phyloP scores from a whole-genome alignment of 2,329 filamentous ascomycete genomes.

The Monosporascus cannonballus region DNA sequence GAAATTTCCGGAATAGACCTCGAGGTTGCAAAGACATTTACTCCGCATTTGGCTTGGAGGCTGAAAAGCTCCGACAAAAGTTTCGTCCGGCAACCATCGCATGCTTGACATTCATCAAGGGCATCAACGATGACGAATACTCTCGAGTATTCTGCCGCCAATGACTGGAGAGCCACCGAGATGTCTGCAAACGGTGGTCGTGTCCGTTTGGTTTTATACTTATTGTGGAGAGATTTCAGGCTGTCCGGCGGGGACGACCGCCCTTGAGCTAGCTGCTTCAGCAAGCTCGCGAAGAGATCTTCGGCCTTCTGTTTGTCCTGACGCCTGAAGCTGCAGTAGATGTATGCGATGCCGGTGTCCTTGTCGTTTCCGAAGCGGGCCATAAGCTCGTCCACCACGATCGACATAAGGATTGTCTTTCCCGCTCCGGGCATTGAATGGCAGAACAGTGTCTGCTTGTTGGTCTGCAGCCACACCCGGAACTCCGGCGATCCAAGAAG shows the following conservation, averaged over 20 bases:
- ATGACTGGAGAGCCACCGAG: slow-evolving; percentile 5
- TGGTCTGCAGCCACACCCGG: slow-evolving; percentile 4
- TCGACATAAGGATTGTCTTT: slow-evolving; percentile 39
- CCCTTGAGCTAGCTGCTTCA: slow-evolving; percentile 30
- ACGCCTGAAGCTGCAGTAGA: slow-evolving; percentile 39
- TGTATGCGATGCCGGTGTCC: slow-evolving; percentile 30
- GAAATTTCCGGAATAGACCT: slow-evolving; percentile 10
- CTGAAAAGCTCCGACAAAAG: slow-evolving; percentile 13
- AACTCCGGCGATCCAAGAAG: slow-evolving; percentile 7
- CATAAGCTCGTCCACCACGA: slow-evolving; percentile 34
- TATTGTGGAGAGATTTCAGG: slow-evolving; percentile 21
- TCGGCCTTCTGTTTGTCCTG: slow-evolving; percentile 30
- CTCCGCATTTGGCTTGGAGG: neutral
- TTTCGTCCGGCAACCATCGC: neutral
- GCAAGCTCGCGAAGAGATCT: slow-evolving; percentile 26
- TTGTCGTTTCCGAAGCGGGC: slow-evolving; percentile 9
- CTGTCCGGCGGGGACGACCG: slow-evolving; percentile 13
- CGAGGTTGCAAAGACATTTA: slow-evolving; percentile 13
- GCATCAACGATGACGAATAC: slow-evolving; percentile 15
- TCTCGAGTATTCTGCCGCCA: slow-evolving; percentile 12
- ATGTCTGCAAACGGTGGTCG: slow-evolving; percentile 19
- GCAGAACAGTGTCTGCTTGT: slow-evolving; percentile 34
- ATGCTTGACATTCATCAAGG: slow-evolving; percentile 13
- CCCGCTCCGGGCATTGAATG: slow-evolving; percentile 41
- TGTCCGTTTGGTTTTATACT: slow-evolving; percentile 10